These are phyloP conservation scores for Asclepias syriaca DNA, from an alignment of 257 asterid genomes.

Conservation along the genomic window DNA sequence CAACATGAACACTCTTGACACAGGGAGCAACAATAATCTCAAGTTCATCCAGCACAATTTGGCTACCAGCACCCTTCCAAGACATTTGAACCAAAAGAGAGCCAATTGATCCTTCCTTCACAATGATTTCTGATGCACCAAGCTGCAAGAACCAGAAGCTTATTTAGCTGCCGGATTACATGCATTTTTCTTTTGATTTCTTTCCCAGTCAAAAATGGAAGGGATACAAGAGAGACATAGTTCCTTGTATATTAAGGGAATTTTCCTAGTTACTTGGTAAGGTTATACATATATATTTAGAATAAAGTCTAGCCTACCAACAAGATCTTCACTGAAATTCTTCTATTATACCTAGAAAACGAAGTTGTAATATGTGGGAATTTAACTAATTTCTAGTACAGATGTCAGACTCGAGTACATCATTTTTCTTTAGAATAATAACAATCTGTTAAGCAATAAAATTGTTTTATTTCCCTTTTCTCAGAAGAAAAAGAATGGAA, in stretches of 20 bases:
- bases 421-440: not conserved
- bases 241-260: not conserved
- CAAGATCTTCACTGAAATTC: not conserved
- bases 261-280: not conserved
- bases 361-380: not conserved
- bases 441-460: not conserved
- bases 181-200: not conserved
- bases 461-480: not conserved
- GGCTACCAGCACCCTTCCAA: constrained; percentile 88
- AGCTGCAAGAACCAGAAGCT: constrained; percentile 46
- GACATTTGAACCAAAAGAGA: constrained; percentile 77
- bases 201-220: not conserved
- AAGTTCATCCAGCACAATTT: constrained; percentile 78
- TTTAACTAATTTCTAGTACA: not conserved
- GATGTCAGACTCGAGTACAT: not conserved
- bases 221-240: not conserved
- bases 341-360: not conserved
- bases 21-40: constrained; percentile 82
- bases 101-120: constrained; percentile 94
- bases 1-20: constrained; percentile 29
- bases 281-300: not conserved
- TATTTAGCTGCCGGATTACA: not conserved
- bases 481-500: not conserved
- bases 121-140: constrained; percentile 49
- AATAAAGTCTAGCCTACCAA: not conserved